Percentiles rank a stretch among this genome's conserved stretches.
Conservation (phyloP, 176 grass and related monocot species). For the Calamus simplicifolius region DNA sequence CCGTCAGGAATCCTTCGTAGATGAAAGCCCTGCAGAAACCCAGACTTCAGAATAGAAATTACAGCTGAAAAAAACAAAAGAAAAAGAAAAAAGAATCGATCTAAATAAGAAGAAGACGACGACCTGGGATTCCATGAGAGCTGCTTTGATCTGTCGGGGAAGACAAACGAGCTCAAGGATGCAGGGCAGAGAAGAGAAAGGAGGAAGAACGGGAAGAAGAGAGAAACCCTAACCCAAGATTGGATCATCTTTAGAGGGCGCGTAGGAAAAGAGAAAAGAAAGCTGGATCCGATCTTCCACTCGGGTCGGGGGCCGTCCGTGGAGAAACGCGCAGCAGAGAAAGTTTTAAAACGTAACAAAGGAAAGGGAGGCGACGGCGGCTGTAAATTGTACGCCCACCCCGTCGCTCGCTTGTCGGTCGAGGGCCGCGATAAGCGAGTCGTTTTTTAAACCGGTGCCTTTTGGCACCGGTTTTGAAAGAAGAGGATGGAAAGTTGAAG, state of each 20-base stretch:
- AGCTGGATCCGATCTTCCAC: no score
- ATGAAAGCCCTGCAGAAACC: conserved; percentile 51
- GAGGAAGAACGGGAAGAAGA: conserved; percentile 17
- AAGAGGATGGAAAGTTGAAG: no score
- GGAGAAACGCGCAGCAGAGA: no score
- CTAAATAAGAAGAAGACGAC: background rate
- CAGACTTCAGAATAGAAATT: background rate
- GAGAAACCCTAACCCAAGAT: conserved; percentile 14
- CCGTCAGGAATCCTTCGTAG: conserved; percentile 72
- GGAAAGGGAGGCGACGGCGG: no score
- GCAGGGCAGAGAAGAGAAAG: background rate
- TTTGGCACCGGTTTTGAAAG: no score
- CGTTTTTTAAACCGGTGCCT: no score
- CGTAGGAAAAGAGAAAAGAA: no score
- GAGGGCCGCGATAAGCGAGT: no score
- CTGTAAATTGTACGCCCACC: no score
- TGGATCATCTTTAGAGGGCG: background rate
- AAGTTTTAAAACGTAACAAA: no score
- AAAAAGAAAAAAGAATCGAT: background rate
- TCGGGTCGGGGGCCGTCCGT: no score
- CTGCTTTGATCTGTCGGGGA: conserved; percentile 61
- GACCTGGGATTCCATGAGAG: conserved; percentile 86
- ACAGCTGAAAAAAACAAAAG: background rate
- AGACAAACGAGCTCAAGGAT: conserved; percentile 25
- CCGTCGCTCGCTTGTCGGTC: no score